These are phyloP conservation scores for Microascus cirrosus DNA, from an alignment of 2,329 filamentous ascomycete species.

Conservation along the genomic window DNA sequence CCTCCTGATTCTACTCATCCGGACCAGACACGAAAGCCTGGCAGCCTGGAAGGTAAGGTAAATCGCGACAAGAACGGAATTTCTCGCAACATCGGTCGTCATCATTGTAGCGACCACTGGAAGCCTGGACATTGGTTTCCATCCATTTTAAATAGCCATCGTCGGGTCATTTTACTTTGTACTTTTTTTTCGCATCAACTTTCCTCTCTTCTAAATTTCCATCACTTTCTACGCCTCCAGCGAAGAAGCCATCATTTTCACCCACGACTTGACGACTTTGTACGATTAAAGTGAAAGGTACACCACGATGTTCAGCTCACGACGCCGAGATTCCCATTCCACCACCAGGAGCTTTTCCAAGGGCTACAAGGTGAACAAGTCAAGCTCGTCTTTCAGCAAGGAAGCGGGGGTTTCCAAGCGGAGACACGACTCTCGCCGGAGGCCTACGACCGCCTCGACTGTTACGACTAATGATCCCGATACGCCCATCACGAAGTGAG, in stretches of 20 bases:
- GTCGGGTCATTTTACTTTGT: not conserved
- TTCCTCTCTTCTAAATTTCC: not conserved
- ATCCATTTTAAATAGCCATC: not conserved
- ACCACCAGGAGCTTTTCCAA: slow-evolving; percentile 3
- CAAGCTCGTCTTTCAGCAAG: slow-evolving; percentile 5
- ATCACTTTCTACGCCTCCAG: not conserved
- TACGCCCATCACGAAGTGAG: slow-evolving; percentile 2
- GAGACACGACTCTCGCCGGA: slow-evolving; percentile 1
- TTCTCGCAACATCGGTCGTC: not conserved
- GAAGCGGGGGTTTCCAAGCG: slow-evolving; percentile 4
- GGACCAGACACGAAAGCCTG: slow-evolving; percentile 4
- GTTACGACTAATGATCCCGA: slow-evolving; percentile 3
- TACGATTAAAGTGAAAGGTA: not conserved
- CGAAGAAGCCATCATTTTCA: not conserved
- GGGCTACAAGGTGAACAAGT: slow-evolving; percentile 6
- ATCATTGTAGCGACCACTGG: not conserved
- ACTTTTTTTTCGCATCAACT: not conserved
- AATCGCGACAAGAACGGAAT: not conserved
- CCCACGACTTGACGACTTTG: not conserved
- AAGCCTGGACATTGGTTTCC: not conserved
- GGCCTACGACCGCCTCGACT: slow-evolving; percentile 1
- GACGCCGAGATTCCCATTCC: slow-evolving; percentile 3
- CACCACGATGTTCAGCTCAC: slow-evolving; percentile 1
- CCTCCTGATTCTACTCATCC: not conserved
- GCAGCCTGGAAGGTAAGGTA: slow-evolving; percentile 5